Evolutionary conservation across 805 yeast species (phyloP), one percentile per base, ranked within the genome.

Genomic region (Zygosaccharomyces gambellarensis): DNA sequence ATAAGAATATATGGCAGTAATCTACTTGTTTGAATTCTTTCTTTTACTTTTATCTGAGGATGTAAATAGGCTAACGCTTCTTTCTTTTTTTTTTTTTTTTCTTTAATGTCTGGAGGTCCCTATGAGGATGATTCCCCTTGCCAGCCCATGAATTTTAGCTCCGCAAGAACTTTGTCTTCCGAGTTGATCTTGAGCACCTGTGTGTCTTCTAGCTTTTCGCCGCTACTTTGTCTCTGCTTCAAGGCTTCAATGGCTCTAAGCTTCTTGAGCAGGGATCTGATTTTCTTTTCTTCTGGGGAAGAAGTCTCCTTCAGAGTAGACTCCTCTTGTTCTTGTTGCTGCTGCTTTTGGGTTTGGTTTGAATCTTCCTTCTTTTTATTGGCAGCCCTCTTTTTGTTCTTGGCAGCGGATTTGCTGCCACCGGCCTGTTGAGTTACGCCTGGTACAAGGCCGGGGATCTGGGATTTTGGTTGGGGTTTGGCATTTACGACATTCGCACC

Each of bases 161-260:
- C 96, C 46, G 73, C 72, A 68, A 89, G 79, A 46, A 94, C 87
- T 48, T 83, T 83, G 27, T 75, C 81, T 72, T 94, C 99, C 44
- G 95, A 89, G 53, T 81, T 78, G 57, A 94, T 92, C 71, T 94
- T 94, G 65, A 87, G 76, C 38, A 88, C 73, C 73, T 94, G 99
- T 29, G 98, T 94, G 61, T 85, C 95, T 71, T 94, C 99, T 58
- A 94, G 78, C 53, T 82, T 76, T 55, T 90, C 97, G 44, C 92
- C 95, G 48, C 73, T 75, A 7, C 85, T 86, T 71, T 87, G 90
- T 67, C 92, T 87, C 75, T 80, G 79, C 70, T 90, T 90, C 62
- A 94, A 78, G 47, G 82, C 82, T 68, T 90, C 96, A 59, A 94
- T 94, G n/a, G 99, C 97, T 63, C 98, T 80, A 55, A 92, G 78